Conservation (phyloP, 2,329 filamentous ascomycete genomes). For the Colletotrichum horii region DNA sequence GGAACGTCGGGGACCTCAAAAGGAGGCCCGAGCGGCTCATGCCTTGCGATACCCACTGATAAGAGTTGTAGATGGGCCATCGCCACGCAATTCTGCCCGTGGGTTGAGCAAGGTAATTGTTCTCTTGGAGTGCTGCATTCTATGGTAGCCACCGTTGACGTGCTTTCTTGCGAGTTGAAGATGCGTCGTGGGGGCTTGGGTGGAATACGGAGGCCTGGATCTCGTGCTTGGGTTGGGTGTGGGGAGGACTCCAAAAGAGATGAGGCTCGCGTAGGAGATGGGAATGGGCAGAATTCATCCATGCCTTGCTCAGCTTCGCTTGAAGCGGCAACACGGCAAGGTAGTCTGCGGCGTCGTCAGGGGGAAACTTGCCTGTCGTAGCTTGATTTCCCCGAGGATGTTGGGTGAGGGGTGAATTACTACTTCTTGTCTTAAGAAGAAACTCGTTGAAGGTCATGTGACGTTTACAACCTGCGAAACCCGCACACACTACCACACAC, state of each 20-base stretch:
- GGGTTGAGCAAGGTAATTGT: background rate
- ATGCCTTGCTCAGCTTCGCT: background rate
- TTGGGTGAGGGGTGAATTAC: background rate
- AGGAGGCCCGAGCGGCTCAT: background rate
- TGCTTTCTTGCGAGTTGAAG: background rate
- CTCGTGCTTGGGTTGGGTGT: background rate
- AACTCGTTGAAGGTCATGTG: background rate
- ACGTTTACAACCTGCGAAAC: background rate
- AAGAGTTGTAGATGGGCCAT: background rate
- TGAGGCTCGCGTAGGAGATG: background rate
- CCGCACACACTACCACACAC: background rate
- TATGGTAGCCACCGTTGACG: background rate
- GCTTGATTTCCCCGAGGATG: background rate
- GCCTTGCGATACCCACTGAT: background rate
- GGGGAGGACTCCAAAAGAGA: background rate
- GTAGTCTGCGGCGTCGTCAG: background rate
- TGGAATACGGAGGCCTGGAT: background rate
- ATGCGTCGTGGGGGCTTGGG: background rate
- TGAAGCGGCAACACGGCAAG: background rate
- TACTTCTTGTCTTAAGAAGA: background rate
- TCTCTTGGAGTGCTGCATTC: background rate
- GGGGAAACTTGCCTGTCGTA: background rate
- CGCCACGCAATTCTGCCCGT: background rate
- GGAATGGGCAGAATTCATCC: background rate
- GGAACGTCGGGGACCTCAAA: background rate